Percentiles rank a stretch among this genome's conserved stretches.
phyloP scores from a whole-genome alignment of 192 early-diverging fungal species.

The Coemansia sp. region DNA sequence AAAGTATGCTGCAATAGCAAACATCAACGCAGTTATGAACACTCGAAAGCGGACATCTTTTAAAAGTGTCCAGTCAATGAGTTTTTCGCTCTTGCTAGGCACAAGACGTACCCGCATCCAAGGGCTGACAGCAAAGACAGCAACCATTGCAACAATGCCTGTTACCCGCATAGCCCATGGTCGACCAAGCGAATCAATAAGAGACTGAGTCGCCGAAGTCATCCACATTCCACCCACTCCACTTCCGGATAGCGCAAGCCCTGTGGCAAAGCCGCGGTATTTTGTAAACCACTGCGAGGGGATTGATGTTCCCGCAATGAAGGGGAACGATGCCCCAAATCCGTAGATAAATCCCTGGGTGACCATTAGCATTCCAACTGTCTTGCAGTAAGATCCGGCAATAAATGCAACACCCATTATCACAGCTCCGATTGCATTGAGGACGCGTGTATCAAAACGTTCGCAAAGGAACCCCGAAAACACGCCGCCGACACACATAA shows the following conservation, averaged over 20 bases:
- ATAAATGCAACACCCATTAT: constrained; percentile 50
- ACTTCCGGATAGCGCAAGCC: constrained; percentile 57
- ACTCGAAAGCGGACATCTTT: constrained; percentile 41
- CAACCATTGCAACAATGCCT: constrained; percentile 46
- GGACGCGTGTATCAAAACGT: constrained; percentile 50
- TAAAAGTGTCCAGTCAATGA: constrained; percentile 49
- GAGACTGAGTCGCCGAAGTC: constrained; percentile 51
- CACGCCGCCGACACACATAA: constrained; percentile 43
- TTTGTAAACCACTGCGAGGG: constrained; percentile 55
- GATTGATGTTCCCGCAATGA: constrained; percentile 51
- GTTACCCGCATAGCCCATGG: constrained; percentile 61
- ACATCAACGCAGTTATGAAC: constrained; percentile 35
- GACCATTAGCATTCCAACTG: constrained; percentile 43
- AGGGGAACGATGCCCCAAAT: constrained; percentile 54
- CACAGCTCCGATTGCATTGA: constrained; percentile 41
- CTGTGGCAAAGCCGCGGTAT: constrained; percentile 56
- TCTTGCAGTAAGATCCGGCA: constrained; percentile 43
- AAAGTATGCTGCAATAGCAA: constrained; percentile 51
- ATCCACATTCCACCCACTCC: constrained; percentile 59
- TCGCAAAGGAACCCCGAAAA: constrained; percentile 54
- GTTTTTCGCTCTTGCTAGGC: constrained; percentile 33
- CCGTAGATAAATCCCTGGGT: constrained; percentile 57
- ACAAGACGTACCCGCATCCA: constrained; percentile 52
- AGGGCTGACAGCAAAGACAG: constrained; percentile 47
- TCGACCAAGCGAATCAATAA: constrained; percentile 47